A percentile compares a stretch with the other conserved stretches of the same genome.
These are phyloP conservation scores for Fusarium sp. DNA, from an alignment of 2,329 filamentous ascomycete species.

Conservation along the genomic window DNA sequence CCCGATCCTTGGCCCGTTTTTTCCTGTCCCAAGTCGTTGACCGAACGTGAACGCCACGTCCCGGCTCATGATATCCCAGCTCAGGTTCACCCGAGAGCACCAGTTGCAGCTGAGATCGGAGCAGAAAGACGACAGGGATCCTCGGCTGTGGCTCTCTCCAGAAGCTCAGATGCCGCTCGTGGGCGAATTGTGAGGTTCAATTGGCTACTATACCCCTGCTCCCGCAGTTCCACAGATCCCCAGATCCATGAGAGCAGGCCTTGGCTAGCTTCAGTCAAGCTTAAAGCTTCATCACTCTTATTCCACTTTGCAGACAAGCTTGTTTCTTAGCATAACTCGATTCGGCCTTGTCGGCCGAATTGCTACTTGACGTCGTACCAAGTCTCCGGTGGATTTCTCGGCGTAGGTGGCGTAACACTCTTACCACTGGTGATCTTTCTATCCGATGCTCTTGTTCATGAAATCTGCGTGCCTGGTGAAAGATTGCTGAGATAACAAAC, in stretches of 20 bases:
- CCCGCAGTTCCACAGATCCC: constrained; percentile 24
- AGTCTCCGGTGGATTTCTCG: not conserved
- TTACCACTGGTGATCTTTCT: not conserved
- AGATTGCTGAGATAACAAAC: not conserved
- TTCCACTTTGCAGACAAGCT: constrained; percentile 28
- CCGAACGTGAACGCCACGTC: constrained; percentile 24
- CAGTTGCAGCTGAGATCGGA: constrained; percentile 29
- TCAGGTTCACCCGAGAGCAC: not conserved
- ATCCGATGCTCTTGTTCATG: not conserved
- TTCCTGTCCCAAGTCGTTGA: constrained; percentile 35
- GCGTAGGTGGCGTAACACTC: constrained; percentile 5
- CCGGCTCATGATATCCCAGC: constrained; percentile 24
- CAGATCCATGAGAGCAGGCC: constrained; percentile 18
- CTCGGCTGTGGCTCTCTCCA: constrained; percentile 7
- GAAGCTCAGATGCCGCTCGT: constrained; percentile 32
- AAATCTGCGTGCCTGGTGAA: not conserved
- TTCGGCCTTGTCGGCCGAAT: constrained; percentile 26
- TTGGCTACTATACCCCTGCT: constrained; percentile 30
- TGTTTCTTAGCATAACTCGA: constrained; percentile 33
- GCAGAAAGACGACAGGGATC: constrained; percentile 2
- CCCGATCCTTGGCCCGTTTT: constrained; percentile 33
- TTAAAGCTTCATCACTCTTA: constrained; percentile 10
- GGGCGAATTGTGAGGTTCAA: constrained; percentile 23
- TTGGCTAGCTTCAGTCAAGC: constrained; percentile 17
- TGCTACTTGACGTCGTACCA: constrained; percentile 6